Conservation (phyloP, 495 filamentous ascomycete genomes). For the Lichina pygmaea region DNA sequence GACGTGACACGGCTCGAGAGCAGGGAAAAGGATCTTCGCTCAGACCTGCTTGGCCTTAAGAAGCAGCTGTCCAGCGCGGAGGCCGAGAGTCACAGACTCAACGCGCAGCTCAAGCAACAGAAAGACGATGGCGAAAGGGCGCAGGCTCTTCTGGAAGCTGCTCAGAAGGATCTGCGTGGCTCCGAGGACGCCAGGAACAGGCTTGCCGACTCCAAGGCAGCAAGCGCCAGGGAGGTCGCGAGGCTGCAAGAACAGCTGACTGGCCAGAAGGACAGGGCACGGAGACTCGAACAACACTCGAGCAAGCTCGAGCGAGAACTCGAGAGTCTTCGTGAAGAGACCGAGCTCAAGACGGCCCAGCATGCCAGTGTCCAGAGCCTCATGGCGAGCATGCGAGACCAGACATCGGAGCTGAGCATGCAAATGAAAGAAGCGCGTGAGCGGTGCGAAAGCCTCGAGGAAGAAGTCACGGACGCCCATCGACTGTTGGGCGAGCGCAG, state of each 20-base stretch:
- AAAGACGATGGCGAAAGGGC: conserved; percentile 39
- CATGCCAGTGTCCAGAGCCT: conserved; percentile 61
- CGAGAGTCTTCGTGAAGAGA: conserved; percentile 45
- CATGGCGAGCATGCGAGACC: conserved; percentile 77
- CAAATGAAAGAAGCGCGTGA: conserved; percentile 77
- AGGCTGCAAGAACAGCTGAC: conserved; percentile 42
- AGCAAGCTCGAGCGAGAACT: conserved; percentile 35
- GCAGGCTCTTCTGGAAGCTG: conserved; percentile 45
- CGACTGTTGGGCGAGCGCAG: conserved; percentile 71
- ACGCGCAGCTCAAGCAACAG: conserved; percentile 49
- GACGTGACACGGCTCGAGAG: conserved; percentile 52
- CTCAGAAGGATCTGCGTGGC: conserved; percentile 46
- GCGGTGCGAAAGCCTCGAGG: conserved; percentile 68
- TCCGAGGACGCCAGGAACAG: conserved; percentile 56
- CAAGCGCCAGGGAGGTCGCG: conserved; percentile 33
- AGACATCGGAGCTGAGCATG: conserved; percentile 63
- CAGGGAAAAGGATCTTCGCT: conserved; percentile 52
- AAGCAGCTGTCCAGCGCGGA: conserved; percentile 45
- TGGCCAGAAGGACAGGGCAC: conserved; percentile 30
- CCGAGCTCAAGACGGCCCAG: conserved; percentile 62
- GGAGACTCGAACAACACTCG: conserved; percentile 44
- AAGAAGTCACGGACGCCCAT: conserved; percentile 74
- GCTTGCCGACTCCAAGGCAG: conserved; percentile 42
- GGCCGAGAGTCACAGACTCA: conserved; percentile 44
- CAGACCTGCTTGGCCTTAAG: conserved; percentile 41